Base-by-base conservation (phyloP, 2,329 filamentous ascomycete genomes). In the Aspergillus japonicus region DNA sequence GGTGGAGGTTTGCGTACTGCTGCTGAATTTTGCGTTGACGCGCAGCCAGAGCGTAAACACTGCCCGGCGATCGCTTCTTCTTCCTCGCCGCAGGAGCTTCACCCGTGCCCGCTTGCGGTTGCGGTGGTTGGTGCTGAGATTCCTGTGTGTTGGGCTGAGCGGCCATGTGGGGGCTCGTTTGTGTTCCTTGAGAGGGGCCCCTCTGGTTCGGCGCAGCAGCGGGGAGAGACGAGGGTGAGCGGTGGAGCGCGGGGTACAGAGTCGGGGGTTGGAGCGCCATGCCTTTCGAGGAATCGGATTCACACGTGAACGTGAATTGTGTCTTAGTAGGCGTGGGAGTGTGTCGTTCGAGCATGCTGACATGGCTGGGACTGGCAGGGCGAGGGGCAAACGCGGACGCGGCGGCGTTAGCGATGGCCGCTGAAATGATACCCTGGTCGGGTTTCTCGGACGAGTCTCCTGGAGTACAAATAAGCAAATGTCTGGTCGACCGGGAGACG, bases 291-390 rank as follows among this genome's bases (percentile, higher is more conserved):
- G 92, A 91, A 72, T 95, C 92, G 1, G 93, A 94, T 69, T 96
- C 91, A 76, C 92, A 97, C 12, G 92, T 96, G 72, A 99, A 99
- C 10, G 95, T 99, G 74, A 99, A 99, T 68, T 97, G 92, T 0
- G 90, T 89, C 58, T 92, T 91, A 5, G 89, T 85, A 4, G 90
- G 87, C 39, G 84, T 87, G 4, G 84, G 73, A 5, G 84, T 79
- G 73, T 89, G 87, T 71, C 91, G 89, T 59, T 91, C 88, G 52
- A 96, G 78, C 61, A 93, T 82, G 74, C 89, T 94, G 64, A 89
- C 82, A 75, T 92, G 95, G 71, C 94, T 90, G 71, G 92, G 88
- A 14, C 88, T 89, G 67, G 82, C 83, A 23, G 77, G 75, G 2
- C 85, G 82, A 14, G 83, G 78, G 56, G 85, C 83, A 64, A 87